phyloP scores from a whole-genome alignment of 345 rosid genomes.

The Eucalyptus virginea region DNA sequence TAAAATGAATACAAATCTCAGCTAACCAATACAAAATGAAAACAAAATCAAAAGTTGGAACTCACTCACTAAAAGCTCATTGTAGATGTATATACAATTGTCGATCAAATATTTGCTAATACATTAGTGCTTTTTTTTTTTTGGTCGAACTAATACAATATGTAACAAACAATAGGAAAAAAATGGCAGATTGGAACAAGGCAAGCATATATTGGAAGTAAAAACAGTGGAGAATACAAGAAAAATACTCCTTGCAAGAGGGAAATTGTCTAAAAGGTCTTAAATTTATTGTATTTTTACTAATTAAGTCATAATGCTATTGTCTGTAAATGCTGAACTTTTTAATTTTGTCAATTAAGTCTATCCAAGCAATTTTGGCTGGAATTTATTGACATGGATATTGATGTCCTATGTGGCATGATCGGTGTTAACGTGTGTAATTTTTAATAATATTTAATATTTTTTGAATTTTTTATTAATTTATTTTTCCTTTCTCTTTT shows the following conservation, averaged over 20 bases:
- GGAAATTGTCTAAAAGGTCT: no score
- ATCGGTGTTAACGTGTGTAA: rapidly evolving
- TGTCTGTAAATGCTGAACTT: no score
- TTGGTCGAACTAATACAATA: neutral
- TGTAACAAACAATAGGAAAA: neutral
- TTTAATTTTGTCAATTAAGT: no score
- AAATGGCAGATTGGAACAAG: neutral
- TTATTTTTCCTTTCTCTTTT: no score
- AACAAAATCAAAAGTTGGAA: neutral
- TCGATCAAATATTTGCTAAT: neutral
- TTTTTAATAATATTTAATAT: no score
- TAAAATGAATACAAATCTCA: neutral
- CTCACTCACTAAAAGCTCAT: neutral
- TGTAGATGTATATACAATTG: neutral
- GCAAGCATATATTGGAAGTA: neutral
- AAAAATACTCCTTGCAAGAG: no score
- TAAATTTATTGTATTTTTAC: no score
- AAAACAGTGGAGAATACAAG: no score
- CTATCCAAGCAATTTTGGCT: rapidly evolving
- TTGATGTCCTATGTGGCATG: no score
- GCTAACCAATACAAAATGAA: neutral
- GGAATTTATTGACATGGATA: no score
- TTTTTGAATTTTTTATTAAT: no score
- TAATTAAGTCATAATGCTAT: no score
- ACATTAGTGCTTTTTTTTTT: neutral